These are phyloP conservation scores for Excoecaria cochinchinensis DNA, from an alignment of 345 rosid genomes.

Conservation along the genomic window DNA sequence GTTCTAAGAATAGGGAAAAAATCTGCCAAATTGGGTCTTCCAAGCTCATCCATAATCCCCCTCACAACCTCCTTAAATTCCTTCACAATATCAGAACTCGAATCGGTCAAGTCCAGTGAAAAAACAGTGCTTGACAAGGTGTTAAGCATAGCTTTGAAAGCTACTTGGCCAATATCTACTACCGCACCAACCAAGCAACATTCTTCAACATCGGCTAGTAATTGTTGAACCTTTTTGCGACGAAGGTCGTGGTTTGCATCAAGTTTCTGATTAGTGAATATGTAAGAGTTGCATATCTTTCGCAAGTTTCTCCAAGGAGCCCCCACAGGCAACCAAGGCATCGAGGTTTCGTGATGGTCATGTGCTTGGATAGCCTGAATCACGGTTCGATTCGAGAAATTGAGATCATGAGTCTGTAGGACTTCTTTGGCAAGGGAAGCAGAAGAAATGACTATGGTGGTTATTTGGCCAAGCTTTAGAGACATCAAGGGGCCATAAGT, in stretches of 20 bases:
- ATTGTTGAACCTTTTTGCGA: slow-evolving; percentile 6
- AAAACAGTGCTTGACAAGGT: slow-evolving; percentile 39
- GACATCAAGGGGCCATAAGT: slow-evolving; percentile 8
- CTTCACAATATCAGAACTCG: slow-evolving; percentile 13
- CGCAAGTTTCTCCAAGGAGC: slow-evolving; percentile 13
- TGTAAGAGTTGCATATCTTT: neutral
- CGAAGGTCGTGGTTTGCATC: slow-evolving; percentile 14
- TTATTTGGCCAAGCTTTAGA: neutral
- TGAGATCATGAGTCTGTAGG: neutral
- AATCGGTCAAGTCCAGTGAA: slow-evolving; percentile 42
- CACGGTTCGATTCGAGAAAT: neutral
- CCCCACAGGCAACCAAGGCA: neutral
- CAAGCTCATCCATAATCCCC: slow-evolving; percentile 38
- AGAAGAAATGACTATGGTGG: slow-evolving; percentile 5
- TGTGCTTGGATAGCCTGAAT: neutral
- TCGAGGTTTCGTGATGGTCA: neutral
- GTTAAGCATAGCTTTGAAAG: slow-evolving; percentile 38
- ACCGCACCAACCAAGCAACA: neutral
- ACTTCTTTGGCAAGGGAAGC: neutral
- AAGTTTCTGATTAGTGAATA: slow-evolving; percentile 22
- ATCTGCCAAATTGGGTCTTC: slow-evolving; percentile 43
- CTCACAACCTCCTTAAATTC: slow-evolving; percentile 40
- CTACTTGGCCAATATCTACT: slow-evolving; percentile 37
- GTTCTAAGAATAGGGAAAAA: slow-evolving; percentile 40
- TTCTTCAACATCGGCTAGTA: slow-evolving; percentile 6